Percentiles rank a stretch among this genome's conserved stretches.
Evolutionary conservation across 2,329 filamentous ascomycete genomes (phyloP).

Genomic region (Penicillium sp.): DNA sequence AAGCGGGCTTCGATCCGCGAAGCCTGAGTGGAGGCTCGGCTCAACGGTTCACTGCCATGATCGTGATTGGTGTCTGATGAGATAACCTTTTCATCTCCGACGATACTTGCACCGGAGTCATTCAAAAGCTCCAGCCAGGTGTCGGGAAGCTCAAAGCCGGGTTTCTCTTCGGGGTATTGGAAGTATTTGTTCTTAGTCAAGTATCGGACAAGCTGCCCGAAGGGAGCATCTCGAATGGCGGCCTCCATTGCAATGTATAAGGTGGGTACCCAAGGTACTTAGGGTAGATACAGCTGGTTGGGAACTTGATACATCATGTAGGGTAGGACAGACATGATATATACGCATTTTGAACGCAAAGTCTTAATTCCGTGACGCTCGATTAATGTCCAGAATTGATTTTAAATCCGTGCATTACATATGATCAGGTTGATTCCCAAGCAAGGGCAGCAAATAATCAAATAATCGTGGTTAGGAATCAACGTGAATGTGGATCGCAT

Average conservation of each 20-base stretch:
- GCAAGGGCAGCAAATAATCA: not conserved
- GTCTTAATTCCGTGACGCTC: no score
- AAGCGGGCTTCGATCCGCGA: constrained; percentile 27
- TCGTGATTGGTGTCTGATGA: not conserved
- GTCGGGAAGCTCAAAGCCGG: constrained; percentile 32
- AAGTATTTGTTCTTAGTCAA: constrained; percentile 46
- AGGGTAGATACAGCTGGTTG: not conserved
- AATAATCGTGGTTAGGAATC: not conserved
- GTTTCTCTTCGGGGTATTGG: constrained; percentile 48
- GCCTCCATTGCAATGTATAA: constrained; percentile 15
- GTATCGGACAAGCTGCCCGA: constrained; percentile 50
- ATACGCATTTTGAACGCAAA: not conserved
- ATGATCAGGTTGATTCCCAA: constrained; percentile 1
- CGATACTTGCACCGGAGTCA: not conserved
- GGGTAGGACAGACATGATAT: not conserved
- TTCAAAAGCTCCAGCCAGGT: constrained; percentile 23
- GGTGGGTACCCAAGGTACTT: not conserved
- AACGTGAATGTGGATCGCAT: not conserved
- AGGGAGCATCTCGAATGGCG: constrained; percentile 46
- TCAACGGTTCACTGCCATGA: constrained; percentile 5
- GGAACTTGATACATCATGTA: no score
- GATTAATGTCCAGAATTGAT: not conserved
- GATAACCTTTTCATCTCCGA: not conserved
- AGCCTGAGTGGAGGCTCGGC: constrained; percentile 14
- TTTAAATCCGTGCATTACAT: not conserved